Evolutionary conservation across 2,329 filamentous ascomycete genomes (phyloP).

Genomic region (Chaetoscypha palmicola): DNA sequence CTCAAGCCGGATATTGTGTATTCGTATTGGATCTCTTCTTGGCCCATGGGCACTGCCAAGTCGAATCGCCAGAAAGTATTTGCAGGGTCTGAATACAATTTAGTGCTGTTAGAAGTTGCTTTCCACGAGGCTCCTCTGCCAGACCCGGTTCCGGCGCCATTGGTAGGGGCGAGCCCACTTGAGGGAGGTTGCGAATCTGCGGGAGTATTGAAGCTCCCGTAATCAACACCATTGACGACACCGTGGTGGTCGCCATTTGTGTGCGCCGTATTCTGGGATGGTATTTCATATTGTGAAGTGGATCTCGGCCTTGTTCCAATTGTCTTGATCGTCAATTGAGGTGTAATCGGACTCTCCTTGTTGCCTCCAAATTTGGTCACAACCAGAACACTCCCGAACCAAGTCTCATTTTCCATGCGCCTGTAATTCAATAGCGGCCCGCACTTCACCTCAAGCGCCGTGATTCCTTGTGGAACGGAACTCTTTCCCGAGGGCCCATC

Average conservation of each 20-base stretch:
- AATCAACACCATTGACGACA: slow-evolving; percentile 27
- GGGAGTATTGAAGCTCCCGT: slow-evolving; percentile 13
- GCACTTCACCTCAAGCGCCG: slow-evolving; percentile 53
- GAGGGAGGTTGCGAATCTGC: not conserved
- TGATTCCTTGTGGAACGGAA: slow-evolving; percentile 7
- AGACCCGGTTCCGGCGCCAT: slow-evolving; percentile 7
- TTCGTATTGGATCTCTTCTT: slow-evolving; percentile 66
- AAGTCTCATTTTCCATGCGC: slow-evolving; percentile 60
- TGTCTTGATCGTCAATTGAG: slow-evolving; percentile 50
- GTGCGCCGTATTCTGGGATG: slow-evolving; percentile 5
- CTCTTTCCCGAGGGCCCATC: slow-evolving; percentile 5
- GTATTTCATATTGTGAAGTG: not conserved
- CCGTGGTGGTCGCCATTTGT: slow-evolving; percentile 21
- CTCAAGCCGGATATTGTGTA: slow-evolving; percentile 65
- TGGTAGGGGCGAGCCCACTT: slow-evolving; percentile 4
- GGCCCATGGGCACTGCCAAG: slow-evolving; percentile 67
- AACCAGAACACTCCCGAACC: slow-evolving; percentile 81
- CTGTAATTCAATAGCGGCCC: slow-evolving; percentile 75
- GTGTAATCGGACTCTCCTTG: slow-evolving; percentile 44
- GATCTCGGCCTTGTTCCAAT: slow-evolving; percentile 8
- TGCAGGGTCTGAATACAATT: slow-evolving; percentile 58
- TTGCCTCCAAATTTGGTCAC: slow-evolving; percentile 67
- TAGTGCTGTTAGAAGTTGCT: slow-evolving; percentile 43
- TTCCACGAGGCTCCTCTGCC: slow-evolving; percentile 11
- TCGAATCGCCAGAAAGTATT: slow-evolving; percentile 94